Evolutionary conservation across 768 basidiomycete species (phyloP).

Genomic region (Cystofilobasidium macerans): DNA sequence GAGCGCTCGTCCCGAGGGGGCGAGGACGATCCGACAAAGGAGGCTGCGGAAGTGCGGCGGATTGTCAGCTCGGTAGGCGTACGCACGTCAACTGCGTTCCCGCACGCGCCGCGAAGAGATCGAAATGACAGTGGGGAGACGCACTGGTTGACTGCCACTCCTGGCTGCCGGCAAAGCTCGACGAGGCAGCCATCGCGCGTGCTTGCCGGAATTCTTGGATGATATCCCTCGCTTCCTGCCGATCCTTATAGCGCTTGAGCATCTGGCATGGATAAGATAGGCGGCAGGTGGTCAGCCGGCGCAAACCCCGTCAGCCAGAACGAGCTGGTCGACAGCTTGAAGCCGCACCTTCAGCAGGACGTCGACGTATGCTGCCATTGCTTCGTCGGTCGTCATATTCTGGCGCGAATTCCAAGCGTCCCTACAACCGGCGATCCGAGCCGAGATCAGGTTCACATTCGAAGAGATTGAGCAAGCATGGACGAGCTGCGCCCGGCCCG

Average conservation of each 20-base stretch:
- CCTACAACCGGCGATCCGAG: too few species aligned
- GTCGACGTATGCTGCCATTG: constrained; percentile 19
- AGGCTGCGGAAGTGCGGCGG: not conserved
- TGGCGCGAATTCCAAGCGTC: constrained; percentile 23
- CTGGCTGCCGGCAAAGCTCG: not conserved
- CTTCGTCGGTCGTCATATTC: not conserved
- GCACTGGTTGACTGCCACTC: not conserved
- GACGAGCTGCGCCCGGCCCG: too few species aligned
- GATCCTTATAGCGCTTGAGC: constrained; percentile 23
- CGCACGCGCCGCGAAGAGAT: not conserved
- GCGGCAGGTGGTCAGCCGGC: not conserved
- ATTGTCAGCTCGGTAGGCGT: too few species aligned
- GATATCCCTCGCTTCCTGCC: constrained; percentile 11
- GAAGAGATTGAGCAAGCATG: not conserved
- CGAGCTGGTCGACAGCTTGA: too few species aligned
- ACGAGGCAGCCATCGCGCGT: not conserved
- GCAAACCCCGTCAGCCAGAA: too few species aligned
- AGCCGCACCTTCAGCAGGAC: constrained; percentile 11
- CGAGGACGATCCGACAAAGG: not conserved
- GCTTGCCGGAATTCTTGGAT: constrained; percentile 15
- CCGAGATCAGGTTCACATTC: not conserved
- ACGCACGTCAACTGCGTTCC: too few species aligned
- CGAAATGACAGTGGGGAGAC: not conserved
- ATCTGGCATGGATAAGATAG: not conserved
- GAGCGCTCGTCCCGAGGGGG: not conserved